Evolutionary conservation across 768 basidiomycete genomes (phyloP), one percentile per base, ranked within the genome.

Genomic region (Lenzites betulinus): DNA sequence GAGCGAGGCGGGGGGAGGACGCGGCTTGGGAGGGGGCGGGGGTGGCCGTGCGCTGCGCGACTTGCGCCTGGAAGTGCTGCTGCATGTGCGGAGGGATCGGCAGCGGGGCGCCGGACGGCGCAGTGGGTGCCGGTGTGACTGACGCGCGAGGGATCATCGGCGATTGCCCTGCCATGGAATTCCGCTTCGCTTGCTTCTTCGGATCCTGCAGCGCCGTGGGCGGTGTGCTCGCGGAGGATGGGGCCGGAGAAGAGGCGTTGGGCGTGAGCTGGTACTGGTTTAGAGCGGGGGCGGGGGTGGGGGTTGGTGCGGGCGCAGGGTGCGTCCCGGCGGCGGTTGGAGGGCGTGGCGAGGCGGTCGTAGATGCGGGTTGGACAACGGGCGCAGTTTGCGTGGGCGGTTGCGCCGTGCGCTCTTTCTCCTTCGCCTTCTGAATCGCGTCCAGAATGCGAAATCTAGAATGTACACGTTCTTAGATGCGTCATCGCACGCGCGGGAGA

Each of bases 381-480:
- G 49, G 56, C 20, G 33, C 50, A 11, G 44, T 28, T 33, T 60
- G 58, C 35, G 54, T 26, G 22, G 53, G 47, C 11, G 57, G 52
- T 12, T 18, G 62, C 12, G 23, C 25, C n/a, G 54, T 48, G n/a
- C 54, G 51, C 16, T 51, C 43, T 50, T 62, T 64, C 22, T 33
- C 30, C 39, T 55, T 59, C 0, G 51, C 35, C 30, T 46, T 47
- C 60, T 65, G 54, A 18, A 83, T 71, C 36, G 78, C 73, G 18
- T 89, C 87, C 73, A 89, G 66, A 64, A 89, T 77, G 33, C 78
- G 76, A 69, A 84, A 89, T 56, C 87, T 89, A 54, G 11, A 15
- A 22, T 30, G 18, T 36, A 28, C 33, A 9, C 18, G 42, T 22
- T 33, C 22, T 57, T 48, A 44, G 63, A 33, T 25, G 26, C 28